These are phyloP conservation scores for Ophiocordyceps robertsii DNA, from an alignment of 2,329 filamentous ascomycete genomes.

Conservation along the genomic window DNA sequence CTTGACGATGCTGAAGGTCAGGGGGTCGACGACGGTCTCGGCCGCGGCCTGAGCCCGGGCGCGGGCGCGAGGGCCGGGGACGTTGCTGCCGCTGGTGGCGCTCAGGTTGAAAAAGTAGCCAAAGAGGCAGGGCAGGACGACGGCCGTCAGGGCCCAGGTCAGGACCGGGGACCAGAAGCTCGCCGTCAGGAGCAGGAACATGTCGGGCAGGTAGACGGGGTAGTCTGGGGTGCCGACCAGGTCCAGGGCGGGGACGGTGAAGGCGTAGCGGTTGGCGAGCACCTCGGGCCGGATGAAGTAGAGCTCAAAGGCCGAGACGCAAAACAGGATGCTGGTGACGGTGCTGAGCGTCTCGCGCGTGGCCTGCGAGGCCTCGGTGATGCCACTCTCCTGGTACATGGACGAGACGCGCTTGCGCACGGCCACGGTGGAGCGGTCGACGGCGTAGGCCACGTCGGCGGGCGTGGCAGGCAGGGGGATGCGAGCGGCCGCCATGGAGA, in stretches of 20 bases:
- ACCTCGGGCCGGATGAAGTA: conserved; percentile 56
- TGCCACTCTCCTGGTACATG: conserved; percentile 50
- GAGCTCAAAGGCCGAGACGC: conserved; percentile 56
- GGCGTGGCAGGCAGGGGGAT: conserved; percentile 72
- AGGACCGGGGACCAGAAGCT: conserved; percentile 75
- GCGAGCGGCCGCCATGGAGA: conserved; percentile 40
- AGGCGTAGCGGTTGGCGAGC: conserved; percentile 57
- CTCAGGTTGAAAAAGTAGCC: conserved; percentile 91
- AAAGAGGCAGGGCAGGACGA: conserved; percentile 54
- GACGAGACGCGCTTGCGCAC: conserved; percentile 53
- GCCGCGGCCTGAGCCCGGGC: conserved; percentile 20
- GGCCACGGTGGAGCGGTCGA: conserved; percentile 57
- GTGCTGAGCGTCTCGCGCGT: conserved; percentile 60
- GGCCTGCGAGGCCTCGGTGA: conserved; percentile 50
- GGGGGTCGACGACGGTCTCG: conserved; percentile 61
- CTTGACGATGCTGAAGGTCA: conserved; percentile 84
- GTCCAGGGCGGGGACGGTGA: conserved; percentile 53
- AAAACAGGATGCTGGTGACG: conserved; percentile 56
- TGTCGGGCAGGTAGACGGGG: conserved; percentile 60
- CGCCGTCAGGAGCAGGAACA: conserved; percentile 62
- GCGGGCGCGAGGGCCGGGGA: conserved; percentile 27
- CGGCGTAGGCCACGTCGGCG: conserved; percentile 59
- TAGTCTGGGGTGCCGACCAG: conserved; percentile 42
- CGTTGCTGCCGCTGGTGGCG: conserved; percentile 35
- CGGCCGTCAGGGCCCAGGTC: conserved; percentile 62